Evolutionary conservation across 495 filamentous ascomycete genomes (phyloP).

Genomic region (Viridothelium virens): DNA sequence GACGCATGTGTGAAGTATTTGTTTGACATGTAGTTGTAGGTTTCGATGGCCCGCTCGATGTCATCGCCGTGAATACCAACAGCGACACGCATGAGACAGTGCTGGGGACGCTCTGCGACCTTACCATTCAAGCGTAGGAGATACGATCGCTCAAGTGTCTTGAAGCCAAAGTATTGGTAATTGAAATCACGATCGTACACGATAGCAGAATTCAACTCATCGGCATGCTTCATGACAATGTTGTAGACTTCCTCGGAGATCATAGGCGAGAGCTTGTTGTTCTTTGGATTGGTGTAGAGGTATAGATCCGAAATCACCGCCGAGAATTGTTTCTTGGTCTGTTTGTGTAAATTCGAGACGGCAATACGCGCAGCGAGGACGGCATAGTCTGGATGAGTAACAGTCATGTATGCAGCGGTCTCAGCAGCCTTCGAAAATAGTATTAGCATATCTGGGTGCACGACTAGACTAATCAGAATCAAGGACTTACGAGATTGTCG

Average conservation of each 20-base stretch:
- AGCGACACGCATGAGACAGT: slow-evolving; percentile 98
- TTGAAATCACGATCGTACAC: slow-evolving; percentile 99
- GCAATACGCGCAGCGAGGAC: slow-evolving; percentile 97
- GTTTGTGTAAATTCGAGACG: slow-evolving; percentile 98
- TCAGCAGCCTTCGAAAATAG: slow-evolving; percentile 68
- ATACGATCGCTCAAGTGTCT: slow-evolving; percentile 96
- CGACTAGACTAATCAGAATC: not conserved
- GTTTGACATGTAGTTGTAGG: slow-evolving; percentile 95
- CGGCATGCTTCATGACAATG: slow-evolving; percentile 85
- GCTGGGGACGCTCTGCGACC: slow-evolving; percentile 91
- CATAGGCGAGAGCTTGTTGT: slow-evolving; percentile 77
- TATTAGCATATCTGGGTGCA: slow-evolving; percentile 8
- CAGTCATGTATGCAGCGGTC: slow-evolving; percentile 99
- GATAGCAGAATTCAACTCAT: slow-evolving; percentile 95
- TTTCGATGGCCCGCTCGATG: slow-evolving; percentile 88
- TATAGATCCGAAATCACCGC: slow-evolving; percentile 87
- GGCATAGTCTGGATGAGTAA: slow-evolving; percentile 97
- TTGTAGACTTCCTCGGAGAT: slow-evolving; percentile 84
- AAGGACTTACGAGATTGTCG: slow-evolving; percentile 77
- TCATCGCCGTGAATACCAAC: slow-evolving; percentile 94
- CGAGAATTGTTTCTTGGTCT: slow-evolving; percentile 99
- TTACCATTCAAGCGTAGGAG: slow-evolving; percentile 86
- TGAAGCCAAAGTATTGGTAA: slow-evolving; percentile 99
- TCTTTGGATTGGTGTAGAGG: slow-evolving; percentile 95
- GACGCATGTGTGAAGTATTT: slow-evolving; percentile 98